Conservation (phyloP, 352 stramenopile species). For the Pythium dissimile region DNA sequence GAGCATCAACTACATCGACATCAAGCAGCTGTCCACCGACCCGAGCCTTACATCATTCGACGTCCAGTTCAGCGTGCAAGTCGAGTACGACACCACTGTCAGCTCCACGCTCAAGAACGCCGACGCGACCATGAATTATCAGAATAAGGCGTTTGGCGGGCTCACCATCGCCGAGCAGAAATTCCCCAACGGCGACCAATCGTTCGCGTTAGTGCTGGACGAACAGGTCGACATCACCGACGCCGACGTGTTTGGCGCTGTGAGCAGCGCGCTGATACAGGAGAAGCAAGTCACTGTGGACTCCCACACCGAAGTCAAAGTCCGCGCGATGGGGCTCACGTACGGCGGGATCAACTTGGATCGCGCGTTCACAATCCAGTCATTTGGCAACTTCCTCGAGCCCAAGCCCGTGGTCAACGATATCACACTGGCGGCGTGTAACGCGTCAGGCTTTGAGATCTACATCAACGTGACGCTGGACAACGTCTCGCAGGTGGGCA, state of each 20-base stretch:
- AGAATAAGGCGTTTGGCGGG: slow-evolving; percentile 35
- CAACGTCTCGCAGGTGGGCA: slow-evolving; percentile 38
- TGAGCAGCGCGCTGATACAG: slow-evolving; percentile 38
- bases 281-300: slow-evolving; percentile 31
- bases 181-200: slow-evolving; percentile 37
- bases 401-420: slow-evolving; percentile 39
- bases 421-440: slow-evolving; percentile 43
- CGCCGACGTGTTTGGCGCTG: slow-evolving; percentile 32
- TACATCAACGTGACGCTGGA: slow-evolving; percentile 55
- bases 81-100: slow-evolving; percentile 43
- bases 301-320: slow-evolving; percentile 31
- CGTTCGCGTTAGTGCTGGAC: slow-evolving; percentile 49
- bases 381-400: slow-evolving; percentile 50
- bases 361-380: slow-evolving; percentile 34
- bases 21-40: slow-evolving; percentile 34
- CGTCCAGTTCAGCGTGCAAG: slow-evolving; percentile 48
- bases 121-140: slow-evolving; percentile 37
- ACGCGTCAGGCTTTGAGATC: slow-evolving; percentile 36
- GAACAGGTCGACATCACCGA: slow-evolving; percentile 33
- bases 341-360: slow-evolving; percentile 41
- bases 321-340: slow-evolving; percentile 41
- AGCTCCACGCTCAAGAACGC: slow-evolving; percentile 40
- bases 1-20: slow-evolving; percentile 60
- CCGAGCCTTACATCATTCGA: slow-evolving; percentile 25
- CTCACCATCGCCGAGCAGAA: slow-evolving; percentile 50